phyloP scores from a whole-genome alignment of 345 rosid species.

The Citrus sinensis region DNA sequence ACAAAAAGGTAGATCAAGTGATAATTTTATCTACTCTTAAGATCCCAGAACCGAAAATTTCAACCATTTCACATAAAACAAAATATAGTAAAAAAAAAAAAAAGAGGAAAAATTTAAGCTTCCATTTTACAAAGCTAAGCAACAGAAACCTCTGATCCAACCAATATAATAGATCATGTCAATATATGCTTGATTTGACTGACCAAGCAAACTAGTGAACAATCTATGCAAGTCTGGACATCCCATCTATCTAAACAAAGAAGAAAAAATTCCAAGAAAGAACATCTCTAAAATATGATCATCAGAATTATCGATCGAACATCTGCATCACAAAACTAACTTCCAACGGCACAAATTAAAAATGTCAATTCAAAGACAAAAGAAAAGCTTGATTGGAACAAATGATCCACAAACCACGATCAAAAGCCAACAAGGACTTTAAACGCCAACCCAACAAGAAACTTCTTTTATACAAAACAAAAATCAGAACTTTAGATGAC shows the following conservation, averaged over 20 bases:
- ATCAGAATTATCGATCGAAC: background rate
- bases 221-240: background rate
- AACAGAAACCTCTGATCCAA: background rate
- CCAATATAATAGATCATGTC: background rate
- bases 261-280: background rate
- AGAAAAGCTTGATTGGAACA: background rate
- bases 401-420: background rate
- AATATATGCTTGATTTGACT: background rate
- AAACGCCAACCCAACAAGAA: background rate
- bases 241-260: background rate
- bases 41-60: background rate
- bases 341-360: background rate
- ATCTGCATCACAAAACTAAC: background rate
- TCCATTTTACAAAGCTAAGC: background rate
- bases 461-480: background rate
- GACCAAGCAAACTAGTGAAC: background rate
- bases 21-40: background rate
- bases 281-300: background rate
- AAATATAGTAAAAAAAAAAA: background rate
- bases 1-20: background rate
- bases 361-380: background rate
- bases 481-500: background rate
- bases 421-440: no score
- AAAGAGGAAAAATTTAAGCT: background rate
- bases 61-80: background rate